Conservation (phyloP, 305 asterid species). For the Fraxinus latifolia region DNA sequence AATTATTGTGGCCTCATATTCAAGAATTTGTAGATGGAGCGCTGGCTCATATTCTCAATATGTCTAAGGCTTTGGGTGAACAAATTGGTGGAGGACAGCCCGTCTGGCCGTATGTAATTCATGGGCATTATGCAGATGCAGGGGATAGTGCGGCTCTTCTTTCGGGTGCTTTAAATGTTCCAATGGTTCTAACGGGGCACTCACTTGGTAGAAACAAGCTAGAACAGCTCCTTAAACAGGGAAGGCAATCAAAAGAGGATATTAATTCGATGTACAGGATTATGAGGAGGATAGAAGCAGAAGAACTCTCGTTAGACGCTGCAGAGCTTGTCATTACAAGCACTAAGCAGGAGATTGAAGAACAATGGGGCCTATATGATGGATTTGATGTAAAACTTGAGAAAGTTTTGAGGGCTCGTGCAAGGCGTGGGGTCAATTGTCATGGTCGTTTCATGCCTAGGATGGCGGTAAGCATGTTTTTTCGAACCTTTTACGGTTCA, state of each 20-base stretch:
- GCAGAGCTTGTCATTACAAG: constrained; percentile 80
- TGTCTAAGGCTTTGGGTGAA: constrained; percentile 75
- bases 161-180: constrained; percentile 78
- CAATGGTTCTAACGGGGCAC: constrained; percentile 86
- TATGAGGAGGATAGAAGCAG: constrained; percentile 83
- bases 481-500: background rate
- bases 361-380: constrained; percentile 86
- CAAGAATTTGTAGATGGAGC: constrained; percentile 89
- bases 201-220: constrained; percentile 82
- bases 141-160: constrained; percentile 87
- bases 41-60: constrained; percentile 63
- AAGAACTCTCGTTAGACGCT: constrained; percentile 75
- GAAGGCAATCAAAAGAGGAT: constrained; percentile 74
- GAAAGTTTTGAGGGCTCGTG: constrained; percentile 72
- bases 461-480: constrained; percentile 58
- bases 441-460: constrained; percentile 88
- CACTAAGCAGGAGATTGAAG: constrained; percentile 84
- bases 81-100: constrained; percentile 71
- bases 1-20: constrained; percentile 73
- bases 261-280: constrained; percentile 73
- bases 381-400: constrained; percentile 81
- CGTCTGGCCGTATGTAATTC: constrained; percentile 80
- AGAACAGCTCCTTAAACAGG: constrained; percentile 77
- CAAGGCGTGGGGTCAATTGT: constrained; percentile 68
- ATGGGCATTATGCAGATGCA: constrained; percentile 86